Percentiles rank a stretch among this genome's conserved stretches.
These are phyloP conservation scores for Cryphonectria japonica DNA, from an alignment of 2,329 filamentous ascomycete genomes.

Conservation along the genomic window DNA sequence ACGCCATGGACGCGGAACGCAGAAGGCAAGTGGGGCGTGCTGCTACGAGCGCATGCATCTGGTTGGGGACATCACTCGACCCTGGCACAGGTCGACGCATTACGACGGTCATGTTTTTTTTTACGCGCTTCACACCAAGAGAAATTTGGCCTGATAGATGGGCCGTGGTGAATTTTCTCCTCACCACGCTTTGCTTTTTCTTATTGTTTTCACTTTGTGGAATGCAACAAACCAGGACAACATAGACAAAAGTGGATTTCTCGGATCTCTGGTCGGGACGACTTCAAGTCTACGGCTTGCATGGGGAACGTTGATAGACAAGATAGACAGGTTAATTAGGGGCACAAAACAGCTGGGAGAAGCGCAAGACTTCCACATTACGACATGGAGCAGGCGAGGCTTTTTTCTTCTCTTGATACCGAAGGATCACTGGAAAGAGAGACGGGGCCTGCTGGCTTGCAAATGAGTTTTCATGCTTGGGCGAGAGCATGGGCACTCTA, in stretches of 20 bases:
- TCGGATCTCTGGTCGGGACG: slow-evolving; percentile 57
- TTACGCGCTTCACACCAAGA: slow-evolving; percentile 42
- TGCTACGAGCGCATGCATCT: slow-evolving; percentile 37
- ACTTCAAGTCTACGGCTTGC: slow-evolving; percentile 29
- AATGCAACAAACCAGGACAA: slow-evolving; percentile 40
- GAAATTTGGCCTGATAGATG: slow-evolving; percentile 45
- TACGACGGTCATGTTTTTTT: slow-evolving; percentile 47
- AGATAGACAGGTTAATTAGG: slow-evolving; percentile 31
- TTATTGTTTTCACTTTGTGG: slow-evolving; percentile 32
- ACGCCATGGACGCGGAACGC: slow-evolving; percentile 35
- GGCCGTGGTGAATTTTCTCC: slow-evolving; percentile 39
- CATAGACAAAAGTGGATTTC: slow-evolving; percentile 71
- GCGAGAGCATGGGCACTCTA: slow-evolving; percentile 27
- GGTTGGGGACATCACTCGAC: slow-evolving; percentile 32
- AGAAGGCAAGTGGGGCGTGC: slow-evolving; percentile 37
- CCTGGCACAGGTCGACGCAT: slow-evolving; percentile 41
- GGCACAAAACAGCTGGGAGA: slow-evolving; percentile 29
- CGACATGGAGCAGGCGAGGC: slow-evolving; percentile 25
- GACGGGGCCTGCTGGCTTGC: slow-evolving; percentile 27
- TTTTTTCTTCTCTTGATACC: slow-evolving; percentile 28
- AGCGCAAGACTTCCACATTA: slow-evolving; percentile 28
- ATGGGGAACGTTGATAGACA: slow-evolving; percentile 32
- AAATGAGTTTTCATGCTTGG: slow-evolving; percentile 27
- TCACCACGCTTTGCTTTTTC: slow-evolving; percentile 27
- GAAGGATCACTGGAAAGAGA: slow-evolving; percentile 24